Evolutionary conservation across 2,329 filamentous ascomycete genomes (phyloP).

Genomic region (Fusarium fracticaudum): DNA sequence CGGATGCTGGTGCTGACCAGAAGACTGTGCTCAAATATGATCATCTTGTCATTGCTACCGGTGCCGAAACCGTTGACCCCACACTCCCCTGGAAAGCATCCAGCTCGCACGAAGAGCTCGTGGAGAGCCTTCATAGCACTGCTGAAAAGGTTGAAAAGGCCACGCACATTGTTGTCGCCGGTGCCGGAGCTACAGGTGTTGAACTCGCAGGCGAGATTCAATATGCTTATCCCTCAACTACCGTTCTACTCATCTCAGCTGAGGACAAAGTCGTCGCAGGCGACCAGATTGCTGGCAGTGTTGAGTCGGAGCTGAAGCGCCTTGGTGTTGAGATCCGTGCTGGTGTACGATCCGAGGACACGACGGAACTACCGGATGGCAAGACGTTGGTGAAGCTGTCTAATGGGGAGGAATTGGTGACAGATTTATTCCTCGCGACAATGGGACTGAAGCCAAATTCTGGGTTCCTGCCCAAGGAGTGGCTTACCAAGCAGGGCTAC

Average conservation of each 20-base stretch:
- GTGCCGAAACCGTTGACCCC: slow-evolving; percentile 54
- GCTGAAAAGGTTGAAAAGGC: slow-evolving; percentile 56
- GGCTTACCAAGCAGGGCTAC: slow-evolving; percentile 57
- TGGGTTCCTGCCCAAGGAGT: slow-evolving; percentile 57
- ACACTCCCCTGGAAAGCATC: slow-evolving; percentile 63
- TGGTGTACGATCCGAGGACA: slow-evolving; percentile 52
- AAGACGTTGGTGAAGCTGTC: slow-evolving; percentile 60
- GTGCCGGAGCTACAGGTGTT: slow-evolving; percentile 65
- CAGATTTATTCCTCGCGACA: slow-evolving; percentile 67
- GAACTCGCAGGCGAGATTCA: slow-evolving; percentile 65
- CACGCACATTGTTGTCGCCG: slow-evolving; percentile 64
- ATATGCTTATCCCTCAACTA: slow-evolving; percentile 60
- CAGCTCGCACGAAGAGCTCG: slow-evolving; percentile 57
- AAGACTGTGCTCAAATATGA: slow-evolving; percentile 54
- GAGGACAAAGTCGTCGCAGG: slow-evolving; percentile 55
- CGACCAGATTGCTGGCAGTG: slow-evolving; percentile 54
- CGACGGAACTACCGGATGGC: slow-evolving; percentile 50
- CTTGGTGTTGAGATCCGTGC: slow-evolving; percentile 61
- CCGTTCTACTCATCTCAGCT: slow-evolving; percentile 59
- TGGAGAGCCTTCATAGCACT: slow-evolving; percentile 52
- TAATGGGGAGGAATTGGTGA: slow-evolving; percentile 57
- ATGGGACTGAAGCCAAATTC: slow-evolving; percentile 66
- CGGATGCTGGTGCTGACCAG: slow-evolving; percentile 19
- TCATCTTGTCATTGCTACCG: slow-evolving; percentile 67
- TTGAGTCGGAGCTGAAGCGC: slow-evolving; percentile 60